Evolutionary conservation across 1,284 basidiomycete species (phyloP), one percentile per base, ranked within the genome.

Genomic region (Trichosporon faecale): DNA sequence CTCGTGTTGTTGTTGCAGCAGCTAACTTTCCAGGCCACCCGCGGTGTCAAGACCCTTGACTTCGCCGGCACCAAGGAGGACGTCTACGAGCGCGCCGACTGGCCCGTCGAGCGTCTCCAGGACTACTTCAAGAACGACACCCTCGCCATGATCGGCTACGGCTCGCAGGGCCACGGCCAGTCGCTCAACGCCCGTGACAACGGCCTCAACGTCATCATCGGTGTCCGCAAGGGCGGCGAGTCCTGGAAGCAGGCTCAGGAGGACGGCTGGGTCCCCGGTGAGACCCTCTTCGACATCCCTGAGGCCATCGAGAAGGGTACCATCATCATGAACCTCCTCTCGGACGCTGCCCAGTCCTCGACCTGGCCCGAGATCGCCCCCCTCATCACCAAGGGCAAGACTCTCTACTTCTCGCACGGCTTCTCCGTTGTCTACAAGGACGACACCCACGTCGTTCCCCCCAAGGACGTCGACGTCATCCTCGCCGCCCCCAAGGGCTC

Each of bases 51-150:
- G 88, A 97, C 95, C 71, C 91, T 99, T 80, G 92, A 98, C 88
- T 99, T 99, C 85, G 94, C 96, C 76, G 95, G 95, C 76, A 91
- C 91, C 74, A 90, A 96, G 82, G 96, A 99, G 87, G 89, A 89
- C 77, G 95, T 99, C 69, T 99, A 98, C 85, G 96, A 99, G 88
- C 94, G 95, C 76, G 89, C 89, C 79, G 96, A 99, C 89, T 99
- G 97, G 97, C 97, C 96, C 57, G 86, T 96, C 72, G 90, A 94
- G 79, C 98, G 94, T 86, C 91, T 99, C 83, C 96, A 98, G 85
- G 95, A 98, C 77, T 97, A 95, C 88, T 97, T 99, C 89, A 98
- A 98, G 87, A 91, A 98, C 83, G 97, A 99, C 86, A 98, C 96
- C 76, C 93, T 99, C 73, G 96, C 96, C 75, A 90, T 99, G 85